phyloP scores from a whole-genome alignment of 1,284 basidiomycete species.

The Inonotus obliquus region DNA sequence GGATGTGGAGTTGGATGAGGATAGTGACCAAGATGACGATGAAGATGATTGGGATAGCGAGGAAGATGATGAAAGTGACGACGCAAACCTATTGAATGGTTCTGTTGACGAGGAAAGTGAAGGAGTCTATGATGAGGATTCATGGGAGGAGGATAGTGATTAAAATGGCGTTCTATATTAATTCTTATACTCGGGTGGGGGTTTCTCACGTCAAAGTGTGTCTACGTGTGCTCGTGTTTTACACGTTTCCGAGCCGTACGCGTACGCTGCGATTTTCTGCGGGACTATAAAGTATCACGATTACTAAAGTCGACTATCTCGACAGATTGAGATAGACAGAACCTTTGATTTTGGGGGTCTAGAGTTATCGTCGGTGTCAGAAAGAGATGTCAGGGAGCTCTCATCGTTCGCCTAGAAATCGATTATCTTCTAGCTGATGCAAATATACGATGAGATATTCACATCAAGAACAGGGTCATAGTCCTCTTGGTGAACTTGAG shows the following conservation, averaged over 20 bases:
- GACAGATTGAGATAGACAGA: not conserved
- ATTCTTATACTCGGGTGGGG: too few species aligned
- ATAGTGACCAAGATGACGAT: conserved; percentile 50
- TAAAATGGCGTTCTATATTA: conserved; percentile 20
- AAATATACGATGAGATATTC: not conserved
- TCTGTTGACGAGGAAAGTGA: conserved; percentile 75
- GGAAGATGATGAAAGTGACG: conserved; percentile 45
- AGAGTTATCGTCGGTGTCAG: conserved; percentile 23
- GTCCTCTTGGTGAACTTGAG: not conserved
- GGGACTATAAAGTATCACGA: not conserved
- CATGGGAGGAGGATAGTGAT: conserved; percentile 54
- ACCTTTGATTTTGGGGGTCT: not conserved
- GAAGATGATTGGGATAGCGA: conserved; percentile 42
- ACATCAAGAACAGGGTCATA: not conserved
- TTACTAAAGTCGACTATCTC: not conserved
- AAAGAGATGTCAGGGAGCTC: conserved; percentile 32
- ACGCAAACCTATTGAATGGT: conserved; percentile 43
- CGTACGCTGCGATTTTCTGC: not conserved
- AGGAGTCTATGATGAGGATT: conserved; percentile 57
- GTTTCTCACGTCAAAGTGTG: not conserved
- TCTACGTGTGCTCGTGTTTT: not conserved
- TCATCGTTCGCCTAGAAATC: conserved; percentile 20
- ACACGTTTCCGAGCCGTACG: not conserved
- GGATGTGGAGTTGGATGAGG: conserved; percentile 60
- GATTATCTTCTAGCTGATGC: not conserved